A percentile compares a stretch with the other conserved stretches of the same genome.
These are phyloP conservation scores for Salix arbutifolia DNA, from an alignment of 345 rosid species.

Conservation along the genomic window DNA sequence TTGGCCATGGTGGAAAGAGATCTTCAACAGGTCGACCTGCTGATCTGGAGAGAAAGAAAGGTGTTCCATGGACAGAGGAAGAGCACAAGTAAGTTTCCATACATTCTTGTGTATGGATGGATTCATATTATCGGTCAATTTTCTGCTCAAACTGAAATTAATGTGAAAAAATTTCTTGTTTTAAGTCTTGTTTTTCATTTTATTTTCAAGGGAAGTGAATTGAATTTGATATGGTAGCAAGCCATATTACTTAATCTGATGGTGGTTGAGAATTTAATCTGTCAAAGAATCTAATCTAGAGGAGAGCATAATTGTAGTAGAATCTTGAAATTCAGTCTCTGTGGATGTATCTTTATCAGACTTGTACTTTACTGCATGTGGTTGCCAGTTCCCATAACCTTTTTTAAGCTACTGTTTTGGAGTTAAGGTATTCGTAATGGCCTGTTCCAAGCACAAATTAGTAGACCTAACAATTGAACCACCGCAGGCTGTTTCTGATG, in stretches of 20 bases:
- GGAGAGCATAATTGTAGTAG: not conserved
- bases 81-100: conserved; percentile 30
- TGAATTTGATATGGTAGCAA: not conserved
- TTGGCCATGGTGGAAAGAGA: conserved; percentile 59
- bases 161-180: not conserved
- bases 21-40: conserved; percentile 43
- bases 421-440: not conserved
- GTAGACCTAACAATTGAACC: not conserved
- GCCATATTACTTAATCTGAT: not conserved
- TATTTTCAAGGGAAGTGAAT: not conserved
- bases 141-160: not conserved
- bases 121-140: not conserved
- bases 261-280: conserved; percentile 1
- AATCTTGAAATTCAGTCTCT: not conserved
- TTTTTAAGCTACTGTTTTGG: not conserved
- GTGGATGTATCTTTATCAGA: not conserved
- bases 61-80: conserved; percentile 37
- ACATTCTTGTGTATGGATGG: not conserved
- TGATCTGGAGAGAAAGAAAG: conserved; percentile 33
- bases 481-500: conserved; percentile 28
- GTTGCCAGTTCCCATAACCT: not conserved
- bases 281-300: conserved; percentile 8
- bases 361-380: not conserved
- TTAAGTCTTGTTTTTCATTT: not conserved
- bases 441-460: not conserved